phyloP scores from a whole-genome alignment of 2,329 filamentous ascomycete species.

The Aspergillus sp. region DNA sequence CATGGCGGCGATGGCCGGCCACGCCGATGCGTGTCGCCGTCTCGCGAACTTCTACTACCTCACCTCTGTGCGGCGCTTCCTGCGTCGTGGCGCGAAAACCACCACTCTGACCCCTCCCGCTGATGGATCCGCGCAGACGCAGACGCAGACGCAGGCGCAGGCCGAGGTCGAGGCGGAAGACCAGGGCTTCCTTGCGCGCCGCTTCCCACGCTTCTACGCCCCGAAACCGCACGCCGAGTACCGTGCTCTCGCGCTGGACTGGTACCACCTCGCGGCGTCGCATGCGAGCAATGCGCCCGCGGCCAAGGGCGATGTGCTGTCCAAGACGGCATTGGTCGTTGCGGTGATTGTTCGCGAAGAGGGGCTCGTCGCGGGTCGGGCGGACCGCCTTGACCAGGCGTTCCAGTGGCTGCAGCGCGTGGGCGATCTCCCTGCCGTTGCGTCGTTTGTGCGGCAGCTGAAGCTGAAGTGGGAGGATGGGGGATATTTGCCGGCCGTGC shows the following conservation, averaged over 20 bases:
- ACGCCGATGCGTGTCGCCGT: conserved; percentile 29
- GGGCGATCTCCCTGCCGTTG: conserved; percentile 11
- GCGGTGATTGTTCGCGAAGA: conserved; percentile 30
- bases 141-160: no score
- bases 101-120: background rate
- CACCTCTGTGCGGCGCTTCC: conserved; percentile 25
- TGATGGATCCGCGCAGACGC: no score
- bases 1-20: conserved; percentile 30
- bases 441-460: conserved; percentile 12
- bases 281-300: conserved; percentile 11
- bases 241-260: conserved; percentile 29
- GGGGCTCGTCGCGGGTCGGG: conserved; percentile 7
- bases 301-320: background rate
- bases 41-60: conserved; percentile 39
- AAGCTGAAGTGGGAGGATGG: conserved; percentile 23
- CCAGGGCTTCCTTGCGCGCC: background rate
- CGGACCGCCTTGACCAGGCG: conserved; percentile 12
- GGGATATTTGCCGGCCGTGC: conserved; percentile 15
- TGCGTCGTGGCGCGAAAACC: conserved; percentile 17
- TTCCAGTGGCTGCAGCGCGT: conserved; percentile 11
- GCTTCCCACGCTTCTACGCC: conserved; percentile 14
- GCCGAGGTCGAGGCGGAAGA: background rate
- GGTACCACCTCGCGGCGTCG: conserved; percentile 31
- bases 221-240: conserved; percentile 23
- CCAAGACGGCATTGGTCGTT: conserved; percentile 24